These are phyloP conservation scores for Fusarium buxicola DNA, from an alignment of 2,329 filamentous ascomycete genomes.

Conservation along the genomic window DNA sequence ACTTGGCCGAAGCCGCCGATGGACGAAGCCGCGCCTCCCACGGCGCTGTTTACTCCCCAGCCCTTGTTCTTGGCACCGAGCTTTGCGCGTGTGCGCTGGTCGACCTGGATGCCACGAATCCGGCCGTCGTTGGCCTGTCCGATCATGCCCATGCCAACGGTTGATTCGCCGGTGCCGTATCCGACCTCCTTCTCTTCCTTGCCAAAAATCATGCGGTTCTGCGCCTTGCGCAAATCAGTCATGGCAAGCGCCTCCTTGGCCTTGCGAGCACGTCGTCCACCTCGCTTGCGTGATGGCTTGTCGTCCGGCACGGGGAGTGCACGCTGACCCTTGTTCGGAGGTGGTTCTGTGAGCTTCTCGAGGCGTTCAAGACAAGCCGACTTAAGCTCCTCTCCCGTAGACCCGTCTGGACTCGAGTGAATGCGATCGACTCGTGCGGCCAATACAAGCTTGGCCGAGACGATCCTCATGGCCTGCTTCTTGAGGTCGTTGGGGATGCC, in stretches of 20 bases:
- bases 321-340: constrained; percentile 86
- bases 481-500: constrained; percentile 88
- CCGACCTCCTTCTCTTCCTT: constrained; percentile 95
- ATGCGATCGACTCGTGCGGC: constrained; percentile 91
- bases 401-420: constrained; percentile 83
- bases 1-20: constrained; percentile 80
- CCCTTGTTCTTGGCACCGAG: constrained; percentile 95
- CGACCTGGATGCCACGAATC: constrained; percentile 88
- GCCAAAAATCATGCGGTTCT: constrained; percentile 95
- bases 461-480: constrained; percentile 93
- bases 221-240: constrained; percentile 95
- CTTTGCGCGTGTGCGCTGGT: constrained; percentile 92
- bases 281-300: constrained; percentile 92
- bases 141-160: constrained; percentile 94
- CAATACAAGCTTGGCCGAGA: constrained; percentile 92
- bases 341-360: constrained; percentile 92
- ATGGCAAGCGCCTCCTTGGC: constrained; percentile 97
- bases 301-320: constrained; percentile 94
- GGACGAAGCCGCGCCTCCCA: constrained; percentile 79
- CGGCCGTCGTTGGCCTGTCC: constrained; percentile 89
- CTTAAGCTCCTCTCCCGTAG: constrained; percentile 83
- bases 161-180: constrained; percentile 87
- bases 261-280: constrained; percentile 88
- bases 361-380: constrained; percentile 85
- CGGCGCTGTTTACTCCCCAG: constrained; percentile 81